A percentile compares a stretch with the other conserved stretches of the same genome.
phyloP scores from a whole-genome alignment of 192 early-diverging fungal species.

The Rhizophagus clarus region DNA sequence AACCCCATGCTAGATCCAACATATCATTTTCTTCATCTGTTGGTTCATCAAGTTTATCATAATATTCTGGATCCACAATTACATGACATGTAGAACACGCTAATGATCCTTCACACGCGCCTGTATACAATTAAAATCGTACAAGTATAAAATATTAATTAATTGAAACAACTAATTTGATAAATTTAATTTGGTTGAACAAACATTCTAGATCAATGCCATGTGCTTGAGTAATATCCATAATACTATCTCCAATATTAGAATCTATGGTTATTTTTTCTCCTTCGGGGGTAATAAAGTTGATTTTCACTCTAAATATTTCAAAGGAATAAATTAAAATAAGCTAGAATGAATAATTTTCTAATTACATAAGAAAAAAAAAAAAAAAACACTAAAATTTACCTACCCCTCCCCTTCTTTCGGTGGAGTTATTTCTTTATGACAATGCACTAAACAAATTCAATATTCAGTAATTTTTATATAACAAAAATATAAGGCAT shows the following conservation, averaged over 20 bases:
- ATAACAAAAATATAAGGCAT: background rate
- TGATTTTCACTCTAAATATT: constrained; percentile 55
- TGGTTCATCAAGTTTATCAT: constrained; percentile 86
- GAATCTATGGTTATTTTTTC: constrained; percentile 75
- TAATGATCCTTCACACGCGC: constrained; percentile 94
- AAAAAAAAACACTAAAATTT: background rate
- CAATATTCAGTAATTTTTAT: background rate
- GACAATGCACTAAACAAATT: background rate
- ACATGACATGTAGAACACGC: constrained; percentile 97
- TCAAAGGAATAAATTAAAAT: background rate
- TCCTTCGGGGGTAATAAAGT: constrained; percentile 85
- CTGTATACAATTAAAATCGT: constrained; percentile 36
- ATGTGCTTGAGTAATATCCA: constrained; percentile 90
- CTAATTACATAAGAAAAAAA: background rate
- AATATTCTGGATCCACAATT: constrained; percentile 79
- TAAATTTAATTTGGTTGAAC: background rate
- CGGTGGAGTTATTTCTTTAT: constrained; percentile 17
- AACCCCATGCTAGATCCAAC: constrained; percentile 94
- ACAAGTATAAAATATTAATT: background rate
- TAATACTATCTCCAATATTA: constrained; percentile 82
- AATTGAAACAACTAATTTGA: background rate
- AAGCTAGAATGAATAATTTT: background rate
- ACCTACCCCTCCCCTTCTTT: constrained; percentile 29
- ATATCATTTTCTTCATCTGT: constrained; percentile 98
- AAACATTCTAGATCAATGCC: constrained; percentile 92